Evolutionary conservation across 495 filamentous ascomycete species (phyloP).

Genomic region (Aspergillus haitiensis): DNA sequence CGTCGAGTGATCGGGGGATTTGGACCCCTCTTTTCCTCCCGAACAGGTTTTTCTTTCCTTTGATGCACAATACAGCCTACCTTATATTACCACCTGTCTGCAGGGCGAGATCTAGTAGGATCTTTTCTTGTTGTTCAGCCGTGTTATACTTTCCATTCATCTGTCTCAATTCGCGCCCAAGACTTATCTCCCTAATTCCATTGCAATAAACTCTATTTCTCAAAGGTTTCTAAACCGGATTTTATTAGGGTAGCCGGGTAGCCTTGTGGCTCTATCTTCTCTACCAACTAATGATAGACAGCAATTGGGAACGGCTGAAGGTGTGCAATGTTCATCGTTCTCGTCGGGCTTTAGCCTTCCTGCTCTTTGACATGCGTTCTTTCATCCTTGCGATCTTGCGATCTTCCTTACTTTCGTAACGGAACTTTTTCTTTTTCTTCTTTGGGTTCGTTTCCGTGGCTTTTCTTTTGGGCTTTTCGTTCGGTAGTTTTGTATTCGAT

Average conservation of each 20-base stretch:
- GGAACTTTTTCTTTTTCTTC: conserved; percentile 84
- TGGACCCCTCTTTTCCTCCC: conserved; percentile 34
- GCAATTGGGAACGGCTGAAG: neutral
- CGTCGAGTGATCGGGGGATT: conserved; percentile 33
- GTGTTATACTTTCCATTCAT: conserved; percentile 18
- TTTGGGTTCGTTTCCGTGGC: conserved; percentile 58
- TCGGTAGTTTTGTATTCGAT: conserved; percentile 30
- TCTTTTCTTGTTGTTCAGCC: conserved; percentile 23
- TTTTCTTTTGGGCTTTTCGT: conserved; percentile 50
- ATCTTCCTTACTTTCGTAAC: conserved; percentile 84
- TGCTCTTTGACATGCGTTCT: conserved; percentile 61
- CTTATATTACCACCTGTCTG: conserved; percentile 26
- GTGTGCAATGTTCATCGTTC: conserved; percentile 29
- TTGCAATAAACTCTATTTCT: conserved; percentile 3
- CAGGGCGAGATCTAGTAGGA: conserved; percentile 29
- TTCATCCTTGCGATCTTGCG: conserved; percentile 66
- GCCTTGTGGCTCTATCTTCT: conserved; percentile 6
- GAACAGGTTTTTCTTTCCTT: conserved; percentile 32
- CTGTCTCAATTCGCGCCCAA: conserved; percentile 18
- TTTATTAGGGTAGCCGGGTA: conserved; percentile 11
- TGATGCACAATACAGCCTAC: conserved; percentile 29
- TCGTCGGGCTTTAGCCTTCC: conserved; percentile 47
- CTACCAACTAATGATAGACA: neutral
- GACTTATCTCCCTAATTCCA: conserved; percentile 13
- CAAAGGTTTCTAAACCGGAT: conserved; percentile 24